Conservation (phyloP, 345 rosid genomes). For the rapeseed (Brassica napus) region Da-Ae NC_063436.1:23239001-23239500, state of each 20-base stretch:
- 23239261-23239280: too few relatives aligned
- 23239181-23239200: conserved; percentile 97
- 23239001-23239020: conserved; percentile 74
- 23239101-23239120: conserved; percentile 81
- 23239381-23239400: conserved; percentile 95
- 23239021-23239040: conserved; percentile 67
- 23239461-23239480: conserved; percentile 73
- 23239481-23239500: conserved; percentile 89
- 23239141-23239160: conserved; percentile 79
- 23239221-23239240: background rate
- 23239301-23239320: conserved; percentile 50
- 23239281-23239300: background rate
- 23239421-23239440: conserved; percentile 69
- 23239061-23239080: conserved; percentile 74
- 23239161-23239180: conserved; percentile 81
- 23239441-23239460: conserved; percentile 87
- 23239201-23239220: conserved; percentile 72
- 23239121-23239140: conserved; percentile 63
- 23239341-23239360: conserved; percentile 70
- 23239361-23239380: conserved; percentile 85
- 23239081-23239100: conserved; percentile 80
- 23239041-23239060: conserved; percentile 62
- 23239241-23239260: background rate
- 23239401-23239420: conserved; percentile 85
- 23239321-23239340: conserved; percentile 89